These are phyloP conservation scores for Arabis hirsuta DNA, from an alignment of 345 rosid species.

Conservation along the genomic window DNA sequence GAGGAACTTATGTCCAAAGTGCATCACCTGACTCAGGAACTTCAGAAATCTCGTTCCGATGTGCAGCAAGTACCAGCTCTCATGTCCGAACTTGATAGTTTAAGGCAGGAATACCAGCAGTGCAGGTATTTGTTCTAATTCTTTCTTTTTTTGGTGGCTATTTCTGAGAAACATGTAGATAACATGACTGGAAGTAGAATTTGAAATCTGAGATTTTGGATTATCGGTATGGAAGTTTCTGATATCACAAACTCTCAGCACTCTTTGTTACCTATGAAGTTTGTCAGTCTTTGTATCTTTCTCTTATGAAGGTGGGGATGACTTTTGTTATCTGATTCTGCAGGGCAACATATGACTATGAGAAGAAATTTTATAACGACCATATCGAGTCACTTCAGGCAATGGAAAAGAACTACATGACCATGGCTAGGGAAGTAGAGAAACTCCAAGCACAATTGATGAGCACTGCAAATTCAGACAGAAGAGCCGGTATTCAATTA, in stretches of 20 bases:
- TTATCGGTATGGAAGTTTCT: slow-evolving; percentile 3
- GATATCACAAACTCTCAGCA: background rate
- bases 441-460: slow-evolving; percentile 83
- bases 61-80: slow-evolving; percentile 80
- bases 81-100: slow-evolving; percentile 76
- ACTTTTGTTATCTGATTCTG: slow-evolving; percentile 36
- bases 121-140: slow-evolving; percentile 66
- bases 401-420: slow-evolving; percentile 85
- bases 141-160: background rate
- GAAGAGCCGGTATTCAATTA: slow-evolving; percentile 57
- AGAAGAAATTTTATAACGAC: slow-evolving; percentile 84
- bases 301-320: background rate
- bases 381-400: slow-evolving; percentile 92
- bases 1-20: slow-evolving; percentile 81
- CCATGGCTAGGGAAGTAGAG: slow-evolving; percentile 92
- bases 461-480: slow-evolving; percentile 60
- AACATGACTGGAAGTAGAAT: slow-evolving; percentile 5
- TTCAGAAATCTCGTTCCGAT: slow-evolving; percentile 75
- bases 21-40: slow-evolving; percentile 75
- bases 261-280: background rate
- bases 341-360: slow-evolving; percentile 88
- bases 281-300: slow-evolving; percentile 6
- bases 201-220: background rate
- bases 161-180: background rate
- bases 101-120: slow-evolving; percentile 89